A percentile compares a stretch with the other conserved stretches of the same genome.
Conservation (phyloP, 2,329 filamentous ascomycete genomes). For the Alternaria viburni region DNA sequence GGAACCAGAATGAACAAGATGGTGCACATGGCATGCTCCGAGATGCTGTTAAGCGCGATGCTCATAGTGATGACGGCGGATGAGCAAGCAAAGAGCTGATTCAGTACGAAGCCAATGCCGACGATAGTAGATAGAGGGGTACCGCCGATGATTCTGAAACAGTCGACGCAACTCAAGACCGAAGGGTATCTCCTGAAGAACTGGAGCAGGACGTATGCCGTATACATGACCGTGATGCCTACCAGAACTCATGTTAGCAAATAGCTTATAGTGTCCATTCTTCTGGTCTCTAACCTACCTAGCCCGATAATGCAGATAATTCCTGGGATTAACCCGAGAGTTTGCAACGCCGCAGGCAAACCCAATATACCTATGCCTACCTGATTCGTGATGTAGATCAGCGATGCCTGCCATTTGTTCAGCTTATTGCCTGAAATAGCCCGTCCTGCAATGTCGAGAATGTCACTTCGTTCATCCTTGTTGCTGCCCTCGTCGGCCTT, state of each 20-base stretch:
- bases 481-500: neutral
- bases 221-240: constrained; percentile 14
- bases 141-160: constrained; percentile 9
- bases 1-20: constrained; percentile 67
- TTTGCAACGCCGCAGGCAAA: constrained; percentile 22
- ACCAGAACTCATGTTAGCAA: neutral
- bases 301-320: constrained; percentile 16
- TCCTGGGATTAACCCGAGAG: constrained; percentile 23
- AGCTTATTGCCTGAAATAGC: neutral
- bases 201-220: constrained; percentile 21
- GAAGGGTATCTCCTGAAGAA: constrained; percentile 18
- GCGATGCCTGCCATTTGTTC: constrained; percentile 1
- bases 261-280: neutral
- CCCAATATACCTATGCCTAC: constrained; percentile 27
- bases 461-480: neutral
- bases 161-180: constrained; percentile 12
- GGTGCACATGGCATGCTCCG: constrained; percentile 65
- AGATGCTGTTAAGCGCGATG: constrained; percentile 69
- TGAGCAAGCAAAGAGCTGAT: constrained; percentile 13
- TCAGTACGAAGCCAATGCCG: constrained; percentile 14
- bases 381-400: constrained; percentile 26
- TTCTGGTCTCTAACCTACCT: neutral
- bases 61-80: constrained; percentile 14
- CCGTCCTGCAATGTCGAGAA: neutral
- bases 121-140: constrained; percentile 4